These are phyloP conservation scores for Blepharisma stoltei DNA, from an alignment of 73 alveolate genomes.

Conservation along the genomic window DNA sequence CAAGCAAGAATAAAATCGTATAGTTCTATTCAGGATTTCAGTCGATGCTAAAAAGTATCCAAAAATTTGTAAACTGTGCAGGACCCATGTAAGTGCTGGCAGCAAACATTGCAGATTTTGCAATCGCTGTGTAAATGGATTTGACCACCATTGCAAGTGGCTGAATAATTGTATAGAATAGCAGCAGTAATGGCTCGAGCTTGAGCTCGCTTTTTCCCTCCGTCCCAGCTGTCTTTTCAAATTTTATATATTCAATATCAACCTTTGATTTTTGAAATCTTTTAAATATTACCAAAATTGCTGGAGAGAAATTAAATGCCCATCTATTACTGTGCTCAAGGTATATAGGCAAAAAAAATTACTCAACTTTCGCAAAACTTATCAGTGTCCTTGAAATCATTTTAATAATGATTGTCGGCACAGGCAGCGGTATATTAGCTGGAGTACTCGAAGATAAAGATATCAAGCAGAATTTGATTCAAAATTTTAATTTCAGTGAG, in stretches of 20 bases:
- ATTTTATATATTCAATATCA: too few species aligned
- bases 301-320: too few species aligned
- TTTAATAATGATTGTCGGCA: neutral
- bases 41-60: constrained; percentile 5
- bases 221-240: too few species aligned
- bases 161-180: constrained; percentile 60
- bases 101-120: constrained; percentile 61
- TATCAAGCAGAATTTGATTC: neutral
- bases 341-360: constrained; percentile 66
- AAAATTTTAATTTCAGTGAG: neutral
- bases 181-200: too few species aligned
- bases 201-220: too few species aligned
- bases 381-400: neutral
- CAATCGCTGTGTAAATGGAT: constrained; percentile 55
- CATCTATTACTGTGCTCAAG: too few species aligned
- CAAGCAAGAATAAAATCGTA: constrained; percentile 11
- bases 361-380: neutral
- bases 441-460: neutral
- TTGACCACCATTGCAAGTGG: constrained; percentile 80
- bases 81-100: neutral
- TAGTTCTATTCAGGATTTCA: neutral
- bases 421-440: neutral
- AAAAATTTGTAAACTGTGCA: constrained; percentile 21
- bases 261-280: too few species aligned
- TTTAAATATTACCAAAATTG: too few species aligned